Evolutionary conservation across 306 rosid species (phyloP), one percentile per base, ranked within the genome.

Genomic region (Echinosophora koreensis): DNA sequence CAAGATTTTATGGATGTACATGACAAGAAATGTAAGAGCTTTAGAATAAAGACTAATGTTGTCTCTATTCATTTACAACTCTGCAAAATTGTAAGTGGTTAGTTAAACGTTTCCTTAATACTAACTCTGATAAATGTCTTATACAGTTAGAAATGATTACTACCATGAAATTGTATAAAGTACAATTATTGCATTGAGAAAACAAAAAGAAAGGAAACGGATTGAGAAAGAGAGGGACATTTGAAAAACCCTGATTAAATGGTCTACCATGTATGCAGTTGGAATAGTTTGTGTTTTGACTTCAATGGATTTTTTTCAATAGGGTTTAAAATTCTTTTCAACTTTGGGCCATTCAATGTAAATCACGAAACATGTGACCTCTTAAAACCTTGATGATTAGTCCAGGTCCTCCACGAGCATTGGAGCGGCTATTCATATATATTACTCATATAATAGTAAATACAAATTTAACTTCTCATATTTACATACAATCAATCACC

Each of bases 241-340:
- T 32, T 60, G 39, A 32, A 58, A 57, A 10, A 2, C 14, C n/a
- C 5, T 57, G 30, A 32, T 60, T 60, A 12, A 59, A 59, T 30
- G 32, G 8, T 5, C 17, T 50, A 50, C 18, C 66, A 60, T 13
- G 66, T 0, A 1, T 63, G 34, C 52, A 37, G 60, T 56, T 56
- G 60, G 60, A 58, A 66, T 42, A 67, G 60, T 68, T n/a, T 50
- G 50, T 42, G 57, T 65, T 34, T 41, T 77, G 74, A 65, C 80
- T 28, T 77, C 17, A 76, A 58, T 41, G 7, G 59, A 1, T 5
- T 30, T 41, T 18, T 35, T 35, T 55, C 6, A 5, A 13, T 44
- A 32, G 16, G 4, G 74, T 63, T 44, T 68, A 57, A 54, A 50
- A 66, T 66, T 76, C 1, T 77, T 77, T 41, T 32, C 49, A 66